These are phyloP conservation scores for Huntiella moniliformis DNA, from an alignment of 2,329 filamentous ascomycete genomes.

Conservation along the genomic window DNA sequence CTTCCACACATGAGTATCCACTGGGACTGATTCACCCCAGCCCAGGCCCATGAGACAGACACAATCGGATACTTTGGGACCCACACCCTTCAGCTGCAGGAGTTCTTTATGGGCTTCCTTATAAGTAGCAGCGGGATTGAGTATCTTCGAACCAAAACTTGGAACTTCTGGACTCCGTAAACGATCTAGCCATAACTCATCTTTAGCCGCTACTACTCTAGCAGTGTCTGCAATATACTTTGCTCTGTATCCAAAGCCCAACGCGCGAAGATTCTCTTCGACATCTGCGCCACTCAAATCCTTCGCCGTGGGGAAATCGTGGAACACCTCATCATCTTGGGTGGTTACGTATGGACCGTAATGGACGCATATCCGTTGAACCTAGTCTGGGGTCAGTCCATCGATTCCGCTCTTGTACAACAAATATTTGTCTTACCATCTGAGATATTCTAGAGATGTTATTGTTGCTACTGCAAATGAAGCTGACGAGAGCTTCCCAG, in stretches of 20 bases:
- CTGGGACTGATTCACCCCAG: slow-evolving; percentile 86
- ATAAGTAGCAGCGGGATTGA: slow-evolving; percentile 40
- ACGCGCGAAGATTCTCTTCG: slow-evolving; percentile 56
- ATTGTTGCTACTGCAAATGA: slow-evolving; percentile 98
- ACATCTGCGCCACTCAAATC: slow-evolving; percentile 57
- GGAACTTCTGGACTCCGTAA: slow-evolving; percentile 62
- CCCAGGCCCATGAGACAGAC: slow-evolving; percentile 91
- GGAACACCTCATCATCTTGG: slow-evolving; percentile 51
- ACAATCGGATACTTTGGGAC: slow-evolving; percentile 92
- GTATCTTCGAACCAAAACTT: slow-evolving; percentile 24
- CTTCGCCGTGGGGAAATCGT: slow-evolving; percentile 69
- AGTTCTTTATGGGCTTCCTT: slow-evolving; percentile 63
- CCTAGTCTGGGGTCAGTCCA: slow-evolving; percentile 21
- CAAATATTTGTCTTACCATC: slow-evolving; percentile 42
- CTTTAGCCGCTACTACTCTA: slow-evolving; percentile 49
- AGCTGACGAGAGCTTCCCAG: slow-evolving; percentile 84
- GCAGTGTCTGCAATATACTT: slow-evolving; percentile 85
- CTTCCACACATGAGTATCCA: slow-evolving; percentile 98
- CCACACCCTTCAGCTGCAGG: slow-evolving; percentile 66
- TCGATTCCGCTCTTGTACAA: background rate
- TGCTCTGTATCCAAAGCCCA: slow-evolving; percentile 89
- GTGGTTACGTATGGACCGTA: slow-evolving; percentile 64
- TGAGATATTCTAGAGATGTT: slow-evolving; percentile 89
- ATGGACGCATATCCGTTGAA: slow-evolving; percentile 71
- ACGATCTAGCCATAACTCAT: slow-evolving; percentile 55